phyloP scores from a whole-genome alignment of 257 asterid genomes.

The Scutellaria minor region DNA sequence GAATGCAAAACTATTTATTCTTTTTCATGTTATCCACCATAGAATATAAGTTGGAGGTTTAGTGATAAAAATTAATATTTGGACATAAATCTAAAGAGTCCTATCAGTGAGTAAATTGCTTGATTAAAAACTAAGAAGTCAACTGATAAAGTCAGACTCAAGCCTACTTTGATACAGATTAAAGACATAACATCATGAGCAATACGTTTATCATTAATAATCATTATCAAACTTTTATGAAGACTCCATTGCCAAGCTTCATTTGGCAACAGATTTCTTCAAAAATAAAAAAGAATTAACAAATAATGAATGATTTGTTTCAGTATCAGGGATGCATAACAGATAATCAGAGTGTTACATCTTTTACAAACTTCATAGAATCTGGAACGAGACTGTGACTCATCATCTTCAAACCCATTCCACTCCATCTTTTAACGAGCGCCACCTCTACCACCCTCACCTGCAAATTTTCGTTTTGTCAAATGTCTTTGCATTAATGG shows the following conservation, averaged over 20 bases:
- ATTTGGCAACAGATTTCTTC: not conserved
- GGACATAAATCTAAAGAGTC: too few species aligned
- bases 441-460: conserved; percentile 69
- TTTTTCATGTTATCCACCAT: not conserved
- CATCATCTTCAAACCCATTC: conserved; percentile 51
- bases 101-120: not conserved
- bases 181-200: too few species aligned
- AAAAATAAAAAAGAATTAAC: not conserved
- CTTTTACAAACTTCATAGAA: conserved; percentile 54
- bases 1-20: not conserved
- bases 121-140: not conserved
- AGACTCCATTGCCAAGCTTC: not conserved
- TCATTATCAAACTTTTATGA: not conserved
- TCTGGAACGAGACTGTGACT: conserved; percentile 57
- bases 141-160: not conserved
- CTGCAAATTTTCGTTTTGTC: conserved; percentile 45
- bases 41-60: not conserved
- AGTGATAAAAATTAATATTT: not conserved
- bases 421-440: conserved; percentile 58
- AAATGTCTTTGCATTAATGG: conserved; percentile 12
- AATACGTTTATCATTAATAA: not conserved
- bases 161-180: too few species aligned
- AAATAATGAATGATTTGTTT: conserved; percentile 9
- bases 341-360: conserved; percentile 38
- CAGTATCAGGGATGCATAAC: not conserved